Percentiles rank a stretch among this genome's conserved stretches.
Evolutionary conservation across 805 yeast species (phyloP).

Genomic region (Cyberlindnera amylophila): DNA sequence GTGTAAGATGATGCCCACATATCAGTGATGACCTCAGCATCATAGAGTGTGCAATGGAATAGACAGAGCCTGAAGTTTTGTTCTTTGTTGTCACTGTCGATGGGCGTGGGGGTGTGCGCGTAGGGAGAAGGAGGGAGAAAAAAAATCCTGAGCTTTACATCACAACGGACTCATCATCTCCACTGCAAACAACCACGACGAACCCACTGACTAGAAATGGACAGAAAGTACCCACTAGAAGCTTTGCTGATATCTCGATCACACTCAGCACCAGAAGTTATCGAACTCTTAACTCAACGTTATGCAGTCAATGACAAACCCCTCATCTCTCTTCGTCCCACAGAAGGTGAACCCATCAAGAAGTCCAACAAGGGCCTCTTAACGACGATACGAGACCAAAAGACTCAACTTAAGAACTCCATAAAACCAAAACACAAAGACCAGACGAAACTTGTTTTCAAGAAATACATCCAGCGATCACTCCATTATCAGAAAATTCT

Average conservation of each 20-base stretch:
- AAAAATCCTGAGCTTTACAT: too few species aligned
- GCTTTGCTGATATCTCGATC: slow-evolving; percentile 20
- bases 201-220: slow-evolving; percentile 13
- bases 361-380: slow-evolving; percentile 21
- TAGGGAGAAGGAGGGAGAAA: too few species aligned
- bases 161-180: too few species aligned
- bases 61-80: too few species aligned
- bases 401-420: slow-evolving; percentile 14
- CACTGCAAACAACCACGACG: neutral
- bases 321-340: slow-evolving; percentile 31
- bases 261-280: slow-evolving; percentile 19
- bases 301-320: slow-evolving; percentile 30
- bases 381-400: slow-evolving; percentile 14
- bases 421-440: slow-evolving; percentile 20
- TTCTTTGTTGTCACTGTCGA: too few species aligned
- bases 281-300: slow-evolving; percentile 33
- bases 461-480: slow-evolving; percentile 24
- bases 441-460: slow-evolving; percentile 30
- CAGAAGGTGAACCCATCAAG: slow-evolving; percentile 18
- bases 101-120: too few species aligned
- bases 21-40: too few species aligned
- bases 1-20: too few species aligned
- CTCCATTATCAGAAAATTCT: slow-evolving; percentile 25
- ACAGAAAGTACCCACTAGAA: slow-evolving; percentile 25
- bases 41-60: too few species aligned